Conservation (phyloP, 2,329 filamentous ascomycete genomes). For the Diatrype stigma region DNA sequence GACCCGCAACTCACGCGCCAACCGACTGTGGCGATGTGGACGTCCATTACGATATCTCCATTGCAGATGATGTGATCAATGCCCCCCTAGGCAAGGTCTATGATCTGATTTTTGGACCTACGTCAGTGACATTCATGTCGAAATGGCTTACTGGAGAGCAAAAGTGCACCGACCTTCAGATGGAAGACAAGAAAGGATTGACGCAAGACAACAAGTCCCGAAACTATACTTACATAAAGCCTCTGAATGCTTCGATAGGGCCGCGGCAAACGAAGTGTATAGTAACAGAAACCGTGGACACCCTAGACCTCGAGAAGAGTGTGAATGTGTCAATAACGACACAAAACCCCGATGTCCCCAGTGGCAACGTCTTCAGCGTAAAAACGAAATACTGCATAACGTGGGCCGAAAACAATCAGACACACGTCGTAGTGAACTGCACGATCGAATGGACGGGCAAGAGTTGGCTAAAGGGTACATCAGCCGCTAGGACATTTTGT, state of each 20-base stretch:
- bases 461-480: constrained; percentile 90
- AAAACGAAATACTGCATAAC: constrained; percentile 95
- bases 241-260: constrained; percentile 76
- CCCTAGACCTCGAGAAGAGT: constrained; percentile 80
- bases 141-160: constrained; percentile 85
- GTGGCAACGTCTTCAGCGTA: constrained; percentile 82
- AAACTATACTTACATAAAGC: constrained; percentile 86
- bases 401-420: constrained; percentile 84
- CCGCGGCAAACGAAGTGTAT: constrained; percentile 94
- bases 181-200: constrained; percentile 79
- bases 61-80: constrained; percentile 81
- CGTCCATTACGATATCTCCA: constrained; percentile 76
- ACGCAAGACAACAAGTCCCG: constrained; percentile 70
- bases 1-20: constrained; percentile 73
- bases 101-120: constrained; percentile 77
- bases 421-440: constrained; percentile 81
- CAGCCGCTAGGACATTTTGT: constrained; percentile 2
- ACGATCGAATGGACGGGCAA: constrained; percentile 95
- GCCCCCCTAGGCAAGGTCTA: constrained; percentile 92
- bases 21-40: constrained; percentile 80
- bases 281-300: constrained; percentile 78
- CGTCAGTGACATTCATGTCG: constrained; percentile 74
- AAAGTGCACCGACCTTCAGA: constrained; percentile 81
- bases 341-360: constrained; percentile 91
- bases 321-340: constrained; percentile 79